Percentiles rank a stretch among this genome's conserved stretches.
Evolutionary conservation across 164 flowering plant genomes (phyloP).

Genomic region (Paratinospora sagittata): DNA sequence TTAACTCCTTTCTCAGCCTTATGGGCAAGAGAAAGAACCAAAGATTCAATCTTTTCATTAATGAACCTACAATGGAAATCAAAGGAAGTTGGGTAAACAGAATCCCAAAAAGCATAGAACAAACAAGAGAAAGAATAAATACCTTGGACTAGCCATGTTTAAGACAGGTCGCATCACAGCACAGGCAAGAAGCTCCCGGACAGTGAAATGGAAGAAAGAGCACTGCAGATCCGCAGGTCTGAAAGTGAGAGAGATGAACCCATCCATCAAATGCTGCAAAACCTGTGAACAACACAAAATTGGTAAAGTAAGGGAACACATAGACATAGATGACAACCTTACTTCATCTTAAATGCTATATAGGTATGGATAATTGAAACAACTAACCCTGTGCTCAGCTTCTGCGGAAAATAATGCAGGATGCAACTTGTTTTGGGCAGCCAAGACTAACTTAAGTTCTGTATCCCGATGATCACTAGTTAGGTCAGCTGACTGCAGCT

Average conservation of each 20-base stretch:
- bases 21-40: slow-evolving; percentile 37
- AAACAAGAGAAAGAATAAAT: slow-evolving; percentile 4
- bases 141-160: slow-evolving; percentile 89
- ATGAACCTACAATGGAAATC: slow-evolving; percentile 62
- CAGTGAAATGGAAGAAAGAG: slow-evolving; percentile 62
- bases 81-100: slow-evolving; percentile 13
- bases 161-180: slow-evolving; percentile 91
- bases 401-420: slow-evolving; percentile 91
- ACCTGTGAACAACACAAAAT: slow-evolving; percentile 44
- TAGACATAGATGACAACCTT: neutral
- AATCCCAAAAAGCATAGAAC: slow-evolving; percentile 6
- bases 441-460: slow-evolving; percentile 54
- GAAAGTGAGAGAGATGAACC: slow-evolving; percentile 69
- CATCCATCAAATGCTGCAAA: slow-evolving; percentile 85
- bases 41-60: slow-evolving; percentile 78
- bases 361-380: neutral
- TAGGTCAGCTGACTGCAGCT: slow-evolving; percentile 31
- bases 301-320: neutral
- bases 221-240: slow-evolving; percentile 81
- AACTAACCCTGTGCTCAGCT: slow-evolving; percentile 87
- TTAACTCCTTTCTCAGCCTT: slow-evolving; percentile 48
- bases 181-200: slow-evolving; percentile 92
- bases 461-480: slow-evolving; percentile 50
- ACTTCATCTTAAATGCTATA: neutral
- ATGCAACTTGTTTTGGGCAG: slow-evolving; percentile 82